Evolutionary conservation across 257 asterid genomes (phyloP).

Genomic region (Handroanthus guayacan): DNA sequence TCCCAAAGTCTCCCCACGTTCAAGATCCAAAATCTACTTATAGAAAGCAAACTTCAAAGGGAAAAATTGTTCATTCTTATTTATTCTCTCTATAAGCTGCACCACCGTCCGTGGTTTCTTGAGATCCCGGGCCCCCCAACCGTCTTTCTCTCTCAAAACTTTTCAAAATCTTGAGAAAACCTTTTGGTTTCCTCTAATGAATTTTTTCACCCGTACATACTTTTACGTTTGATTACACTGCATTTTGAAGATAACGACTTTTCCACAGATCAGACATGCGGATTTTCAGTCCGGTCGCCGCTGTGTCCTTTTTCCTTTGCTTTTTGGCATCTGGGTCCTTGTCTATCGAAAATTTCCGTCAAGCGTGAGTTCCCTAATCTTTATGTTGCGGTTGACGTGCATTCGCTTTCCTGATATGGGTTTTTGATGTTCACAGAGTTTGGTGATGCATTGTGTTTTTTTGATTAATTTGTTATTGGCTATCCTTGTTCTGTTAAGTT

Average conservation of each 20-base stretch:
- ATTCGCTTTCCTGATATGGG: constrained; percentile 33
- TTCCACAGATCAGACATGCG: constrained; percentile 64
- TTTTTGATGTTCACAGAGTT: constrained; percentile 22
- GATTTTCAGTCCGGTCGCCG: constrained; percentile 46
- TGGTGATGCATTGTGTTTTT: constrained; percentile 30
- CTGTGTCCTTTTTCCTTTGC: constrained; percentile 51
- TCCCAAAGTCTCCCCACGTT: constrained; percentile 26
- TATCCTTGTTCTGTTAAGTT: constrained; percentile 10
- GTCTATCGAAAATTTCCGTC: constrained; percentile 67
- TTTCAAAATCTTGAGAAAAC: constrained; percentile 28
- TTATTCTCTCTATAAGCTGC: constrained; percentile 40
- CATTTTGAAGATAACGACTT: constrained; percentile 44
- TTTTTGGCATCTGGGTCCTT: constrained; percentile 53
- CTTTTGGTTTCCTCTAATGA: constrained; percentile 28
- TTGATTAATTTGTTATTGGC: background rate
- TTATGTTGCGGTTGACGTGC: constrained; percentile 21
- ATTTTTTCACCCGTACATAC: constrained; percentile 15
- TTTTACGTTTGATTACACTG: constrained; percentile 32
- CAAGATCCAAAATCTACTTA: constrained; percentile 57
- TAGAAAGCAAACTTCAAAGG: constrained; percentile 10
- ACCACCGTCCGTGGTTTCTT: constrained; percentile 45
- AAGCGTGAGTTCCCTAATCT: constrained; percentile 68
- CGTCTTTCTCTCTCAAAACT: constrained; percentile 15
- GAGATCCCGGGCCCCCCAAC: constrained; percentile 43
- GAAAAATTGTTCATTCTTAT: background rate